Base-by-base conservation (phyloP, 2,329 filamentous ascomycete genomes). In the Stromatinia cepivora region DNA sequence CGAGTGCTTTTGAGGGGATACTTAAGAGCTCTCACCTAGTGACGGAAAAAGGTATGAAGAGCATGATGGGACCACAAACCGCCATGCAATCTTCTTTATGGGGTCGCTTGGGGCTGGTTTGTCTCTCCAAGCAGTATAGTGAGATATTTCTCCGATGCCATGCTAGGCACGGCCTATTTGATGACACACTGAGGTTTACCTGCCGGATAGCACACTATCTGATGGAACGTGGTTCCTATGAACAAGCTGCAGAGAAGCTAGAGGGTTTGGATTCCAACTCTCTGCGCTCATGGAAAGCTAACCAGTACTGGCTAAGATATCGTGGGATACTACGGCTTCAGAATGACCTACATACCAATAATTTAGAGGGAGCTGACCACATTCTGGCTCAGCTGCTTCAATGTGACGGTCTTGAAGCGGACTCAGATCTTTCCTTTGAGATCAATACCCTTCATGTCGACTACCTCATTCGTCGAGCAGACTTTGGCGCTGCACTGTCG, bases 21-120 rank as follows among this genome's bases (percentile, higher is more conserved):
- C 86, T 91, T n/a, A 90, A 93, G 76, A 91, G 92, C 72, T 92
- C 92, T 0, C 92, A 95, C 75, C 82, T 97, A 39, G 90, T 93
- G 71, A 84, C 94, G n/a, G 89, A 90, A 69, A 90, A 90, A 74
- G 89, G 92, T 72, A 85, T 95, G 76, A 87, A 86, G 74, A 87
- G 84, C 75, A 89, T 92, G 79, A 87, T 92, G 73, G 92, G 92
- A 0, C 86, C 90, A 0, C 89, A 94, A 73, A 85, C 93, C 70
- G 84, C 93, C 3, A 84, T 97, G 54, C 85, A 87, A 61, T 89
- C 91, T 42, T 85, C 92, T 0, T 79, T 95, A 1, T 97, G 92
- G 85, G 88, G 90, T 65, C 86, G 94, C 50, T 84, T 97, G 45
- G 94, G 92, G 77, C 80, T 85, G 69, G 77, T 84, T 0, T 81